These are phyloP conservation scores for Trypanosoma rangeli DNA, from an alignment of 208 protist species.

Conservation along the genomic window DNA sequence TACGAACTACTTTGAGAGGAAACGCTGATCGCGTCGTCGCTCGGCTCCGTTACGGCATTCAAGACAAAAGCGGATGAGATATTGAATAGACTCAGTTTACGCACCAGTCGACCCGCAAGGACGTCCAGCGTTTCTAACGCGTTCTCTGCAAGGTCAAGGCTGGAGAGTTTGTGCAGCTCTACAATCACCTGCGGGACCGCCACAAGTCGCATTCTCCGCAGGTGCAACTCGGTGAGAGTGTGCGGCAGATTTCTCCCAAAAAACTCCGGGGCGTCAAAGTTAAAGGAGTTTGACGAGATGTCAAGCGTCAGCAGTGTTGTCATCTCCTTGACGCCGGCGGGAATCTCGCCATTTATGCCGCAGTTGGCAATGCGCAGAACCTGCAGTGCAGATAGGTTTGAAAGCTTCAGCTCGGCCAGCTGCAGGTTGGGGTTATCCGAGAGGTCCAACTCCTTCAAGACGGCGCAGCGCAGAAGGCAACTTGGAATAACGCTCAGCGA, in stretches of 20 bases:
- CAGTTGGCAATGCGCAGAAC: constrained; percentile 70
- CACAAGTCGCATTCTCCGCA: constrained; percentile 58
- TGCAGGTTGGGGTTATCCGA: constrained; percentile 69
- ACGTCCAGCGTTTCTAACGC: constrained; percentile 84
- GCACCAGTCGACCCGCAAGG: constrained; percentile 72
- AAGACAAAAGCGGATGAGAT: background rate
- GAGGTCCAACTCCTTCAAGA: constrained; percentile 70
- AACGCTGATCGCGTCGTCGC: constrained; percentile 41
- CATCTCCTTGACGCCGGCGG: constrained; percentile 50
- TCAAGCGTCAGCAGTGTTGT: constrained; percentile 54
- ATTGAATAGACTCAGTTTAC: constrained; percentile 11
- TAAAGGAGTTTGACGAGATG: constrained; percentile 75
- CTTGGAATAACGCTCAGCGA: constrained; percentile 44
- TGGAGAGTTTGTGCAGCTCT: constrained; percentile 51
- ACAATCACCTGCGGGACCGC: constrained; percentile 69
- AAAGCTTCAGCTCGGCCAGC: constrained; percentile 44
- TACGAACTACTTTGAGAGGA: constrained; percentile 40
- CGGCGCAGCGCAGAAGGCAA: constrained; percentile 42
- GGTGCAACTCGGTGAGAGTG: constrained; percentile 71
- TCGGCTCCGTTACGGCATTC: background rate
- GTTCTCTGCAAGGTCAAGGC: constrained; percentile 77
- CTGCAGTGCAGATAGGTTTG: constrained; percentile 38
- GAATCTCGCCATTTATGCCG: constrained; percentile 59
- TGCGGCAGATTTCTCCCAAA: constrained; percentile 59
- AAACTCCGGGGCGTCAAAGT: constrained; percentile 66